A percentile compares a stretch with the other conserved stretches of the same genome.
Conservation (phyloP, 441 rosid genomes). For the Pelargonium myrrhifolium region DNA sequence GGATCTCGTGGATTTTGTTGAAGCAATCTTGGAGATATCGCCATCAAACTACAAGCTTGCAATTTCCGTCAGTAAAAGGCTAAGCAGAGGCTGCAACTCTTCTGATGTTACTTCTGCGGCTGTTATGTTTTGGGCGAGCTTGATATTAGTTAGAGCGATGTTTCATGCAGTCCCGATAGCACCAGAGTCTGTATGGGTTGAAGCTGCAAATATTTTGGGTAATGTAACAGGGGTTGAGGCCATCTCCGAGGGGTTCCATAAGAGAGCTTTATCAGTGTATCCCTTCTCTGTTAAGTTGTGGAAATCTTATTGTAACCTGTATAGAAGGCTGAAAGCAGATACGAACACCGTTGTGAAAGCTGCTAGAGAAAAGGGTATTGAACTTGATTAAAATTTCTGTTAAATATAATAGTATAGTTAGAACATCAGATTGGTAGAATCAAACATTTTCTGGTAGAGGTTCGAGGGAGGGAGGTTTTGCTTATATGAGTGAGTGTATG, state of each 20-base stretch:
- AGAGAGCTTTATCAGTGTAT: constrained; percentile 53
- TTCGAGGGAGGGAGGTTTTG: constrained; percentile 17
- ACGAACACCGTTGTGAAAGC: constrained; percentile 33
- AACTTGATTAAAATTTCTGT: constrained; percentile 26
- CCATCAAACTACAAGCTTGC: constrained; percentile 66
- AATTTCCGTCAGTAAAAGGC: constrained; percentile 48
- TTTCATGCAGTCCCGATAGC: constrained; percentile 72
- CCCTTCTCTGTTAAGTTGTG: constrained; percentile 67
- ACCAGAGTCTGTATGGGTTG: constrained; percentile 71
- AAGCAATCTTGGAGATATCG: constrained; percentile 52
- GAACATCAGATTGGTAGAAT: constrained; percentile 19
- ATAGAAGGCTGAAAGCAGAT: constrained; percentile 25
- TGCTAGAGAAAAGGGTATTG: constrained; percentile 57
- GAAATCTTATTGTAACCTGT: constrained; percentile 37
- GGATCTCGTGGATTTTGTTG: constrained; percentile 77
- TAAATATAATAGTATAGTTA: background rate
- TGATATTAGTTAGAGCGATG: constrained; percentile 44
- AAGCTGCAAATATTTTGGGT: constrained; percentile 53
- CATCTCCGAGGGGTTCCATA: constrained; percentile 46
- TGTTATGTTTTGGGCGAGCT: constrained; percentile 65
- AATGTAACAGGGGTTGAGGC: constrained; percentile 29
- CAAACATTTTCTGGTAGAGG: background rate
- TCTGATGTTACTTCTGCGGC: constrained; percentile 28
- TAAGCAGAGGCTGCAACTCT: constrained; percentile 26
- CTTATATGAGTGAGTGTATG: background rate